Evolutionary conservation across 164 flowering plant species (phyloP).

Genomic region (Magnolia changhungtana): DNA sequence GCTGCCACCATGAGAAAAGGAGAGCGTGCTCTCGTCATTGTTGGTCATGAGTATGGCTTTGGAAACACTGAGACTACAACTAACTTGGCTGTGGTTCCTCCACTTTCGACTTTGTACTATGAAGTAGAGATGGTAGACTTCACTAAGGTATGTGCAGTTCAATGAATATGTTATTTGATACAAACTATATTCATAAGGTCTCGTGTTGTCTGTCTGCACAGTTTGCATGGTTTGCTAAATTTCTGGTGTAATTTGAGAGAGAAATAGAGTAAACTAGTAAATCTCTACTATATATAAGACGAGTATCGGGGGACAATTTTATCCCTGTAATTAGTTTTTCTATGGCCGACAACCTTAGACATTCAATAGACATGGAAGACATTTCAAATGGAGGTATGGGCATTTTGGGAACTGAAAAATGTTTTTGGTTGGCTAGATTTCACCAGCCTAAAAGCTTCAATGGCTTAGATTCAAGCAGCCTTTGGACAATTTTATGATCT

Average conservation of each 20-base stretch:
- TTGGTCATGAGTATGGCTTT: conserved; percentile 29
- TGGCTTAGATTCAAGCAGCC: too few relatives aligned
- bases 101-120: conserved; percentile 26
- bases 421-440: too few relatives aligned
- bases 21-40: conserved; percentile 23
- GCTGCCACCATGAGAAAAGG: conserved; percentile 34
- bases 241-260: neutral
- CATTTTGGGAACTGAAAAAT: too few relatives aligned
- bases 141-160: conserved; percentile 23
- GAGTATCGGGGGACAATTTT: too few relatives aligned
- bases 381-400: too few relatives aligned
- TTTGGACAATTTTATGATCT: too few relatives aligned
- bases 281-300: neutral
- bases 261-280: neutral
- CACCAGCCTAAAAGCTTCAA: too few relatives aligned
- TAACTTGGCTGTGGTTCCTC: conserved; percentile 29
- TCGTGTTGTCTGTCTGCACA: neutral
- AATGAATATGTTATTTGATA: neutral
- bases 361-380: too few relatives aligned
- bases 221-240: neutral
- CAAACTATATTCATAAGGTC: neutral
- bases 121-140: conserved; percentile 32
- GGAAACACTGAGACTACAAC: conserved; percentile 17
- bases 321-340: too few relatives aligned
- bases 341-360: too few relatives aligned